Conservation (phyloP, 139 green algal genomes). For the Tetradesmus lagerheimii region DNA sequence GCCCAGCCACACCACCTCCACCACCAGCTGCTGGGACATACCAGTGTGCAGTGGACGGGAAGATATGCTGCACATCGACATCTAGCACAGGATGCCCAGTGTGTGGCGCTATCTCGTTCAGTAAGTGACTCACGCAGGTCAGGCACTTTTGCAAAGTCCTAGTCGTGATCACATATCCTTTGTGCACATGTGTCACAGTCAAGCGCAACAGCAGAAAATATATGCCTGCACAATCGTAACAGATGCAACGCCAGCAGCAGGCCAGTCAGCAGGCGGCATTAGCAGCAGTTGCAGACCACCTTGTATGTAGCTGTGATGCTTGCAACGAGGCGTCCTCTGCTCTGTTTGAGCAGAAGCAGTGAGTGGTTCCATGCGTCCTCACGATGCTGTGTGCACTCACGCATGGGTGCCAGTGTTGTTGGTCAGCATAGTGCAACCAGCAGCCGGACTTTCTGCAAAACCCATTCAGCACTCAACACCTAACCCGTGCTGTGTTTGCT, state of each 20-base stretch:
- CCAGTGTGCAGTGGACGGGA: slow-evolving; percentile 6
- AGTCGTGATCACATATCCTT: not conserved
- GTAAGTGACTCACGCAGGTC: slow-evolving; percentile 14
- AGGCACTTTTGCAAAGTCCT: not conserved
- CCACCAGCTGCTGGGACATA: slow-evolving; percentile 21
- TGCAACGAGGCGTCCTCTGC: no score
- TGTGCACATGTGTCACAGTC: not conserved
- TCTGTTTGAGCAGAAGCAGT: not conserved
- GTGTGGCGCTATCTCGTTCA: slow-evolving; percentile 38
- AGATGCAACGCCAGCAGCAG: not conserved
- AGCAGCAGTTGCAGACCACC: not conserved
- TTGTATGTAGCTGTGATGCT: no score
- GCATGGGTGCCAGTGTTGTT: no score
- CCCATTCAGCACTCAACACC: no score
- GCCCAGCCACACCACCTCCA: not conserved
- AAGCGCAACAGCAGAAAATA: not conserved
- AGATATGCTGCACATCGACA: slow-evolving; percentile 18
- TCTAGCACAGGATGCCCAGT: slow-evolving; percentile 9
- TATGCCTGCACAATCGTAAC: not conserved
- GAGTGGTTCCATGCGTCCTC: no score
- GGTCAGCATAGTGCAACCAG: not conserved
- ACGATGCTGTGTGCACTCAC: no score
- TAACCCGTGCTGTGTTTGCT: not conserved
- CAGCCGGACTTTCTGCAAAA: no score
- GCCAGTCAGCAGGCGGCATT: not conserved